Conservation (phyloP, 331 rosid species). For the Dryas integrifolia region DNA sequence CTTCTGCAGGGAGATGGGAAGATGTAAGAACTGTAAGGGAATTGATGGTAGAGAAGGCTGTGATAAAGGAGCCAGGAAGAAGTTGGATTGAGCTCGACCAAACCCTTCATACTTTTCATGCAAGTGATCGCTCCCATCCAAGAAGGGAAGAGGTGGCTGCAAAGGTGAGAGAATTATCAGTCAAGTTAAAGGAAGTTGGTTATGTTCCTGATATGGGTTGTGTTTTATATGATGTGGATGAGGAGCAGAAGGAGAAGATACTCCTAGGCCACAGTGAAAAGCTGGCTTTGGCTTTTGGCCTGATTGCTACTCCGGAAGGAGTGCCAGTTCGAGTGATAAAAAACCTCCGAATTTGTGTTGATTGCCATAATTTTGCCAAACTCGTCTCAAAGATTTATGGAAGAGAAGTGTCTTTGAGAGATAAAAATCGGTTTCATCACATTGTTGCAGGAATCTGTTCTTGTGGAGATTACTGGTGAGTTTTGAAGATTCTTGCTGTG, state of each 20-base stretch:
- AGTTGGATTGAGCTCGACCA: slow-evolving; percentile 78
- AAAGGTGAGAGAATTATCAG: slow-evolving; percentile 52
- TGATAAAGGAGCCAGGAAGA: slow-evolving; percentile 68
- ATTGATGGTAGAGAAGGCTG: slow-evolving; percentile 55
- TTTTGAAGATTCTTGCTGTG: not conserved
- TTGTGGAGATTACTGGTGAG: slow-evolving; percentile 74
- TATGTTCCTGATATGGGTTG: slow-evolving; percentile 74
- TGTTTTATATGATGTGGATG: slow-evolving; percentile 75
- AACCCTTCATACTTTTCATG: slow-evolving; percentile 70
- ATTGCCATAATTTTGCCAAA: slow-evolving; percentile 64
- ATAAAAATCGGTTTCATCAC: slow-evolving; percentile 69
- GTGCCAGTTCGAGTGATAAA: slow-evolving; percentile 57
- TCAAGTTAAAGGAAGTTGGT: slow-evolving; percentile 61
- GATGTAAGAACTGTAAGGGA: slow-evolving; percentile 56
- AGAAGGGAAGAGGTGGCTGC: slow-evolving; percentile 57
- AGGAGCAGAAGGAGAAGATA: slow-evolving; percentile 77
- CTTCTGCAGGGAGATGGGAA: slow-evolving; percentile 75
- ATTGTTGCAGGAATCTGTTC: slow-evolving; percentile 69
- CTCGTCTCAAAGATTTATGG: slow-evolving; percentile 43
- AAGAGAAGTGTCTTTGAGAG: slow-evolving; percentile 65
- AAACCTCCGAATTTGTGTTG: slow-evolving; percentile 70
- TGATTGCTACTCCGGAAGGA: slow-evolving; percentile 51
- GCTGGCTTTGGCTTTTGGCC: slow-evolving; percentile 64
- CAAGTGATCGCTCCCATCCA: slow-evolving; percentile 69
- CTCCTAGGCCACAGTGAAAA: slow-evolving; percentile 75